These are phyloP conservation scores for Neurospora tetraspora DNA, from an alignment of 495 filamentous ascomycete species.

Conservation along the genomic window DNA sequence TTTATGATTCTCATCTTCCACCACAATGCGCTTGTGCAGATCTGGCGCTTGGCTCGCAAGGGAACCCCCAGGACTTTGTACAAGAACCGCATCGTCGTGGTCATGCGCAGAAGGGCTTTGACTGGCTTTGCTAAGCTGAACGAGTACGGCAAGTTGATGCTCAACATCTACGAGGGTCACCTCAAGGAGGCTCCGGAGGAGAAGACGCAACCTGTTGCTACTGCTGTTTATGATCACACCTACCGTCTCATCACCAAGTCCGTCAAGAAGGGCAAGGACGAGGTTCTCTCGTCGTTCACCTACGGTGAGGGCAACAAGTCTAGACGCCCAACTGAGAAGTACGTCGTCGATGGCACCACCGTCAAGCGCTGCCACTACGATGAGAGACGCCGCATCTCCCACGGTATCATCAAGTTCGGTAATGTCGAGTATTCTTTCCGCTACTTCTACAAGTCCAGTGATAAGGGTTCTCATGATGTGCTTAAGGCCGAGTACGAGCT, in stretches of 20 bases:
- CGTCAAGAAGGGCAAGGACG: background rate
- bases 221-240: constrained; percentile 11
- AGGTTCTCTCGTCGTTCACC: constrained; percentile 4
- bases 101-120: constrained; percentile 7
- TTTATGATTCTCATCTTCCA: constrained; percentile 14
- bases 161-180: constrained; percentile 9
- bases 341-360: background rate
- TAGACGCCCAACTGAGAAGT: constrained; percentile 6
- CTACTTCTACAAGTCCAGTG: constrained; percentile 14
- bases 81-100: constrained; percentile 9
- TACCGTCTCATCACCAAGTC: constrained; percentile 7
- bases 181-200: background rate
- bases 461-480: constrained; percentile 8
- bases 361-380: constrained; percentile 12
- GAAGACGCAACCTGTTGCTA: background rate
- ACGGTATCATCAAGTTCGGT: constrained; percentile 8
- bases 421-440: constrained; percentile 8
- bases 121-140: constrained; percentile 11
- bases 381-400: constrained; percentile 7
- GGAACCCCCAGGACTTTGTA: constrained; percentile 10
- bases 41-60: constrained; percentile 12
- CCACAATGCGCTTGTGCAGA: constrained; percentile 11
- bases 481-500: constrained; percentile 14
- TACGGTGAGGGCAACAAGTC: constrained; percentile 4
- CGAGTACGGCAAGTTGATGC: background rate